Conservation (phyloP, 306 rosid genomes). For the Glycine tomentella region DNA sequence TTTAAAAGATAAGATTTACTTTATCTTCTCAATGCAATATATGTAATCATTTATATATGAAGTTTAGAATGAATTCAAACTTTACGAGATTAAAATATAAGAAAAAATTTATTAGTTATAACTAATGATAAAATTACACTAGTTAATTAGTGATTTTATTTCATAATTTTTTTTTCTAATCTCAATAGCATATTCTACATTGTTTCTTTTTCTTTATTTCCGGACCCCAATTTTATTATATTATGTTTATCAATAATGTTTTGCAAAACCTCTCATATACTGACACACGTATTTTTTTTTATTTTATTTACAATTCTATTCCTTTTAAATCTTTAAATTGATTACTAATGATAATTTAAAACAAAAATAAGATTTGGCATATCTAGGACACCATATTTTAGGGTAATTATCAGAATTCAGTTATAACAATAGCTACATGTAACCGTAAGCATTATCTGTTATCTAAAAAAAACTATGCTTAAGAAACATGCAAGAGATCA, state of each 20-base stretch:
- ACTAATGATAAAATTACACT: not conserved
- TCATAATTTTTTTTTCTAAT: too few relatives aligned
- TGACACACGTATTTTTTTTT: too few relatives aligned
- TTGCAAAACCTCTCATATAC: not conserved
- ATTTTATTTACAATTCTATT: not conserved
- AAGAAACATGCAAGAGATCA: not conserved
- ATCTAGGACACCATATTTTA: not conserved
- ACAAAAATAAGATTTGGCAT: not conserved
- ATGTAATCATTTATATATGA: too few relatives aligned
- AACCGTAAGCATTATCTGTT: not conserved
- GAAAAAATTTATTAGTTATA: too few relatives aligned
- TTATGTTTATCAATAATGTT: not conserved
- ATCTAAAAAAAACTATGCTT: too few relatives aligned
- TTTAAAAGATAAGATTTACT: too few relatives aligned
- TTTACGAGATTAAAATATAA: too few relatives aligned
- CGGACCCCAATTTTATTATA: not conserved
- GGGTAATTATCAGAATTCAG: not conserved
- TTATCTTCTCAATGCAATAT: too few relatives aligned
- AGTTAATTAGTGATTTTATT: too few relatives aligned
- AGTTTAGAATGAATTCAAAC: too few relatives aligned
- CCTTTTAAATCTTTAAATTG: not conserved
- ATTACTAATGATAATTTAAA: not conserved
- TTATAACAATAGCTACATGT: not conserved
- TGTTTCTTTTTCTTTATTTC: not conserved
- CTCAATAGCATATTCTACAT: not conserved